Conservation (phyloP, 805 yeast species). For the Metschnikowia lochheadii region DNA sequence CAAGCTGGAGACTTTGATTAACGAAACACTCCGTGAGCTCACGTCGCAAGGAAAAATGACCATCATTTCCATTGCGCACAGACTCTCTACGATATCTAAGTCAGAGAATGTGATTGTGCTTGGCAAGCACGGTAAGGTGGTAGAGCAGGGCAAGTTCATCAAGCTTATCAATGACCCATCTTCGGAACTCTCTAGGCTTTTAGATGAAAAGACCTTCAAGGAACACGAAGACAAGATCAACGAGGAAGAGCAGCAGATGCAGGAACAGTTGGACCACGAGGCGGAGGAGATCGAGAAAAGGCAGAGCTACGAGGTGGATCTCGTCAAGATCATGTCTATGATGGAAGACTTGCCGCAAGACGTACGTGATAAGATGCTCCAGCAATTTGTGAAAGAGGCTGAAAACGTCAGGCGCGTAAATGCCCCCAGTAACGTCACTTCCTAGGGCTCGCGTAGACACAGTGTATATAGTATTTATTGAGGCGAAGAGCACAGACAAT, state of each 20-base stretch:
- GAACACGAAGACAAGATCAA: constrained; percentile 18
- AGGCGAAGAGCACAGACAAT: neutral
- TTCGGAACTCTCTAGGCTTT: constrained; percentile 38
- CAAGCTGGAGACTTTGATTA: constrained; percentile 44
- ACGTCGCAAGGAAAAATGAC: constrained; percentile 39
- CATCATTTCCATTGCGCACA: constrained; percentile 42
- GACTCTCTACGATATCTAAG: constrained; percentile 43
- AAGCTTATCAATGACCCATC: constrained; percentile 38
- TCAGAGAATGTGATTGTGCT: constrained; percentile 42
- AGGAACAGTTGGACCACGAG: constrained; percentile 23
- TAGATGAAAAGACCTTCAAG: constrained; percentile 32
- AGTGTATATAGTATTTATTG: constrained; percentile 14
- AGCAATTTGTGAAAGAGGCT: constrained; percentile 23
- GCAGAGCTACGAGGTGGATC: constrained; percentile 14
- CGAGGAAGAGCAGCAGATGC: constrained; percentile 25
- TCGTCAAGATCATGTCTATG: constrained; percentile 27
- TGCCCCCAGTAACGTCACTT: constrained; percentile 5
- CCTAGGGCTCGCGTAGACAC: neutral
- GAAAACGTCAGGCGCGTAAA: constrained; percentile 10
- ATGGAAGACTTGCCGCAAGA: constrained; percentile 37
- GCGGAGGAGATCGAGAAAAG: constrained; percentile 21
- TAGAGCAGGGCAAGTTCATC: constrained; percentile 38
- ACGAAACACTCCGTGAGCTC: constrained; percentile 37
- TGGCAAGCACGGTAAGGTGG: constrained; percentile 39
- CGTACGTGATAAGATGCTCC: constrained; percentile 25